Conservation (phyloP, 73 alveolate genomes). For the Stentor roeselii region DNA sequence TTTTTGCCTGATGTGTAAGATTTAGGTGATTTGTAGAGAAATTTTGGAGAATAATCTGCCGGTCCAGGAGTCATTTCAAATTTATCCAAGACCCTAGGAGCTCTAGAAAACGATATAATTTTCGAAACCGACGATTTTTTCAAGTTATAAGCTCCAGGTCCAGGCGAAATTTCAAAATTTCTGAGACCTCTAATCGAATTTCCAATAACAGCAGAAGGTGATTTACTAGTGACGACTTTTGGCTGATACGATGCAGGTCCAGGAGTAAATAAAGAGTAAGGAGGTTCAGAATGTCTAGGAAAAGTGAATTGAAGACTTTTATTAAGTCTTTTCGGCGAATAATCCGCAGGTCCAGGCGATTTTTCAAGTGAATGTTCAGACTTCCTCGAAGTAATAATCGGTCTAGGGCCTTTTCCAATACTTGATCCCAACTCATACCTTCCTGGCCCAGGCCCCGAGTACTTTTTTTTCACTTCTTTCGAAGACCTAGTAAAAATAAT, state of each 20-base stretch:
- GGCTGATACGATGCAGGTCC: background rate
- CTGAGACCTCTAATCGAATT: background rate
- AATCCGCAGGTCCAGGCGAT: background rate
- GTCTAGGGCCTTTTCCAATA: background rate
- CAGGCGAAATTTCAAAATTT: background rate
- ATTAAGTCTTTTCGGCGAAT: background rate
- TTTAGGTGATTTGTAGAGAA: background rate
- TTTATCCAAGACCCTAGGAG: too few species aligned
- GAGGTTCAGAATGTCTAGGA: background rate
- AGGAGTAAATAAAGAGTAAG: background rate
- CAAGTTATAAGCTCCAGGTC: conserved; percentile 18
- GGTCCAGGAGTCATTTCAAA: conserved; percentile 2
- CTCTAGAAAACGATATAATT: too few species aligned
- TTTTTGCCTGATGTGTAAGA: too few species aligned
- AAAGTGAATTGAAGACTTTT: background rate
- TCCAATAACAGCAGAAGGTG: background rate
- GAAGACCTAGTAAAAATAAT: too few species aligned
- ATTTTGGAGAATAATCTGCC: background rate
- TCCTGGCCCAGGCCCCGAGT: conserved; percentile 2
- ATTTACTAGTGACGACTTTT: background rate
- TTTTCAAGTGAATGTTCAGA: background rate
- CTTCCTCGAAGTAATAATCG: background rate
- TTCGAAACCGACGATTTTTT: too few species aligned
- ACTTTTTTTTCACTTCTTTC: too few species aligned
- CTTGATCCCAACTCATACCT: background rate